A percentile compares a stretch with the other conserved stretches of the same genome.
Conservation (phyloP, 331 rosid species). For the Quercus lobata region DNA sequence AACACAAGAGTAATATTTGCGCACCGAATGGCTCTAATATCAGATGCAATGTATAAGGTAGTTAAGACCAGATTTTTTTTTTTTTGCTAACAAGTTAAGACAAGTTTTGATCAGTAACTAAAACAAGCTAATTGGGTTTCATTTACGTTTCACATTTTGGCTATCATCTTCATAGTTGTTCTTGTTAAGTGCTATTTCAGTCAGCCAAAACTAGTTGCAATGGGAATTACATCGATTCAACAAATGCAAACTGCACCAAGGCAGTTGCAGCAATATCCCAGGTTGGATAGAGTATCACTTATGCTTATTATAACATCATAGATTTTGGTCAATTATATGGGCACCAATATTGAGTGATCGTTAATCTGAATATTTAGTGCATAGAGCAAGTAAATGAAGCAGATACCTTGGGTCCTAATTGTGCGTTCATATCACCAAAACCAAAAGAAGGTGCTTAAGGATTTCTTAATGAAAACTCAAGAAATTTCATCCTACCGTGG, state of each 20-base stretch:
- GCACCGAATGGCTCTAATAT: conserved; percentile 27
- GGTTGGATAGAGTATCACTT: background rate
- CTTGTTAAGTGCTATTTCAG: background rate
- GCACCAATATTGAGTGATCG: background rate
- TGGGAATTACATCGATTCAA: conserved; percentile 24
- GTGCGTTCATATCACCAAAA: conserved; percentile 18
- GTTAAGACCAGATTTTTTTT: background rate
- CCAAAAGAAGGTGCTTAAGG: conserved; percentile 6
- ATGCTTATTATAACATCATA: too few relatives aligned
- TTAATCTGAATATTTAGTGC: background rate
- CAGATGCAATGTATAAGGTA: conserved; percentile 29
- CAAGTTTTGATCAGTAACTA: too few relatives aligned
- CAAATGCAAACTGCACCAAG: conserved; percentile 10
- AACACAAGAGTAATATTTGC: conserved; percentile 3
- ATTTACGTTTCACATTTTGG: background rate
- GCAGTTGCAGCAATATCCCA: conserved; percentile 12
- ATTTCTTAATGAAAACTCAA: conserved; percentile 5
- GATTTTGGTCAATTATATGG: background rate
- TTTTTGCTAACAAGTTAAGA: too few relatives aligned
- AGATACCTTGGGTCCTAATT: conserved; percentile 13
- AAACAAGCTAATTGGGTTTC: background rate
- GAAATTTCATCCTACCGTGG: conserved; percentile 1
- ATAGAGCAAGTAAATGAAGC: background rate
- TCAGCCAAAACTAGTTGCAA: conserved; percentile 10
- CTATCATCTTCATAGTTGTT: too few relatives aligned